Evolutionary conservation across 164 flowering plant genomes (phyloP).

Genomic region (Liriodendron chinense): DNA sequence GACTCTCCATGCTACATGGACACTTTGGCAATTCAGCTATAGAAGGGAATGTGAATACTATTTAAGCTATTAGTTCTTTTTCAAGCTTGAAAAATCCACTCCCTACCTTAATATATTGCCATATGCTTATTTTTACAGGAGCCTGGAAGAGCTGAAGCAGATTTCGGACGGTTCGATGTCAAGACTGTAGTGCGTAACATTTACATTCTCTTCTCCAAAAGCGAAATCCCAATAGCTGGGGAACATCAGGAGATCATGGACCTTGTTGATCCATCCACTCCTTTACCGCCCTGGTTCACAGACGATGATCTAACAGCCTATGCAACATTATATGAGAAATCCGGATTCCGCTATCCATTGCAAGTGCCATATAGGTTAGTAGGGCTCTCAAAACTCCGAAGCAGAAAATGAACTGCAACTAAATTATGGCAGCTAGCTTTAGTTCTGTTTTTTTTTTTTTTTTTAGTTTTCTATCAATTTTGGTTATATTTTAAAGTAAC

Average conservation of each 20-base stretch:
- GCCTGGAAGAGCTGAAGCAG: slow-evolving; percentile 59
- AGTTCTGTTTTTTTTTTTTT: too few species aligned
- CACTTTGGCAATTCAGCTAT: too few species aligned
- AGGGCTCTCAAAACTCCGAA: too few species aligned
- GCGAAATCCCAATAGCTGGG: slow-evolving; percentile 42
- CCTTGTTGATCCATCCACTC: slow-evolving; percentile 47
- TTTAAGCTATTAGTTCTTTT: too few species aligned
- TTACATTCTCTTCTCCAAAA: slow-evolving; percentile 50
- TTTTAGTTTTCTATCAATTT: too few species aligned
- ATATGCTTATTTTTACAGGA: slow-evolving; percentile 20
- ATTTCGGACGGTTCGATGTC: slow-evolving; percentile 42
- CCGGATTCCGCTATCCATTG: slow-evolving; percentile 53
- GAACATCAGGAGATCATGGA: slow-evolving; percentile 55
- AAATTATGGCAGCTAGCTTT: too few species aligned
- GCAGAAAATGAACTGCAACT: too few species aligned
- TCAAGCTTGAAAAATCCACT: too few species aligned
- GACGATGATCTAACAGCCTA: slow-evolving; percentile 48
- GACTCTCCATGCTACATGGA: too few species aligned
- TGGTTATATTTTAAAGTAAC: too few species aligned
- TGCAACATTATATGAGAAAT: slow-evolving; percentile 40
- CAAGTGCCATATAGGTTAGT: slow-evolving; percentile 43
- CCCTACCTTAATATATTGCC: too few species aligned
- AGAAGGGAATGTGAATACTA: too few species aligned
- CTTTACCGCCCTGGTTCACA: slow-evolving; percentile 53
- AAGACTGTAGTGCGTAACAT: slow-evolving; percentile 50